Evolutionary conservation across 768 basidiomycete genomes (phyloP).

Genomic region (Antrodiella citrinella): DNA sequence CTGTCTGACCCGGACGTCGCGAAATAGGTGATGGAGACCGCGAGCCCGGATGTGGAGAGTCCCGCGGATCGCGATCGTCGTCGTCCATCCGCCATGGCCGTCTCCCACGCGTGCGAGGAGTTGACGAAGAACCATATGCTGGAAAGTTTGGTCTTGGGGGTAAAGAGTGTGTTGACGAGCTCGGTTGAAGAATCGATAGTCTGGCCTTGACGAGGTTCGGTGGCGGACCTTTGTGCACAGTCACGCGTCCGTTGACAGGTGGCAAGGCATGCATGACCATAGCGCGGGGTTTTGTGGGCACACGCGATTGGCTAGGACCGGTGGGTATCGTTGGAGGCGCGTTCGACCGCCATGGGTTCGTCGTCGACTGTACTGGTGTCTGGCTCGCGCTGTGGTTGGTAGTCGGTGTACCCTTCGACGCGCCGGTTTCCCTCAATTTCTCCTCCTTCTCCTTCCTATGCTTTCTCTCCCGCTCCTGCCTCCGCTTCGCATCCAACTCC

Average conservation of each 20-base stretch:
- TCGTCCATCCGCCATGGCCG: conserved; percentile 14
- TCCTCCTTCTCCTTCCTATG: conserved; percentile 33
- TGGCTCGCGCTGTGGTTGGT: conserved; percentile 10
- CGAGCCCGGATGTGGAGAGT: conserved; percentile 7
- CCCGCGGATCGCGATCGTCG: background rate
- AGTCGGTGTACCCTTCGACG: conserved; percentile 8
- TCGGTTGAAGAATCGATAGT: background rate
- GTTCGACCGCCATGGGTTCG: conserved; percentile 13
- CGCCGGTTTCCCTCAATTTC: conserved; percentile 13
- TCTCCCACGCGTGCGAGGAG: conserved; percentile 22
- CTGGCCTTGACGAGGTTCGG: background rate
- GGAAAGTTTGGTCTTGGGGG: conserved; percentile 8
- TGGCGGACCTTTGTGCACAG: background rate
- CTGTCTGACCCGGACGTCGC: conserved; percentile 29
- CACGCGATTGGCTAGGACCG: background rate
- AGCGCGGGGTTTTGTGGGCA: too few relatives aligned
- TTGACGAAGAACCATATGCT: conserved; percentile 25
- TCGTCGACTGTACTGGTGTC: conserved; percentile 8
- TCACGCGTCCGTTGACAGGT: background rate
- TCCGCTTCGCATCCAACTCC: conserved; percentile 48
- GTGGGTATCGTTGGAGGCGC: background rate
- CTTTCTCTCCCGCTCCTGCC: conserved; percentile 39
- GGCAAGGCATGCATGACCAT: background rate
- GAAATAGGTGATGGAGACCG: conserved; percentile 37
- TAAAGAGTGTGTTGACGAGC: background rate